phyloP scores from a whole-genome alignment of 2,329 filamentous ascomycete genomes.

The Pseudocercospora crystallina region DNA sequence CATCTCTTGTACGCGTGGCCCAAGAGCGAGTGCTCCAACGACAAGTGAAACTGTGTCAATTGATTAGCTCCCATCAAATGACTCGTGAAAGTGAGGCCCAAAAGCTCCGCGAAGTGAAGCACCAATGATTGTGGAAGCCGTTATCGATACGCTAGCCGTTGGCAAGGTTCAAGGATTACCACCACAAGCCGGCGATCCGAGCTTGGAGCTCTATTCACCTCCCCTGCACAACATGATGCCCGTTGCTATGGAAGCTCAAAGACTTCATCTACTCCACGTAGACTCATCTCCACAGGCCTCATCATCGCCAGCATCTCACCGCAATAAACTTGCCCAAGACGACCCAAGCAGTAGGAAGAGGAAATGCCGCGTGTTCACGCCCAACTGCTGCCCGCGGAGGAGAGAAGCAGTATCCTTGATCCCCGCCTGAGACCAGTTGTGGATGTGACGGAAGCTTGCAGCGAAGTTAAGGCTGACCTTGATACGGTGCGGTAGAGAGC shows the following conservation, averaged over 20 bases:
- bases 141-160: not conserved
- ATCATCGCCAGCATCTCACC: not conserved
- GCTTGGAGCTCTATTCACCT: no score
- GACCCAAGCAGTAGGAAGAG: not conserved
- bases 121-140: not conserved
- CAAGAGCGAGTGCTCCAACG: no score
- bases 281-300: not conserved
- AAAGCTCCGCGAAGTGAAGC: not conserved
- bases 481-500: slow-evolving; percentile 2
- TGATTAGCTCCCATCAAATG: not conserved
- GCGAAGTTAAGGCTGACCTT: slow-evolving; percentile 16
- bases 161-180: not conserved
- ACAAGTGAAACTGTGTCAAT: no score
- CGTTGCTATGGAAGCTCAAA: no score
- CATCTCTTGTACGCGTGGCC: not conserved
- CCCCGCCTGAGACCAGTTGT: slow-evolving; percentile 4
- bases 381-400: slow-evolving; percentile 6
- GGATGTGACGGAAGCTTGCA: slow-evolving; percentile 11
- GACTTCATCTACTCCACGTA: not conserved
- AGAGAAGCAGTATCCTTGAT: no score
- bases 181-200: no score
- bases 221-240: no score
- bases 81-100: not conserved
- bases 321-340: not conserved
- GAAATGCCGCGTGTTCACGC: slow-evolving; percentile 1